Conservation (phyloP, 2,329 filamentous ascomycete species). For the Hypoxylon sp. region DNA sequence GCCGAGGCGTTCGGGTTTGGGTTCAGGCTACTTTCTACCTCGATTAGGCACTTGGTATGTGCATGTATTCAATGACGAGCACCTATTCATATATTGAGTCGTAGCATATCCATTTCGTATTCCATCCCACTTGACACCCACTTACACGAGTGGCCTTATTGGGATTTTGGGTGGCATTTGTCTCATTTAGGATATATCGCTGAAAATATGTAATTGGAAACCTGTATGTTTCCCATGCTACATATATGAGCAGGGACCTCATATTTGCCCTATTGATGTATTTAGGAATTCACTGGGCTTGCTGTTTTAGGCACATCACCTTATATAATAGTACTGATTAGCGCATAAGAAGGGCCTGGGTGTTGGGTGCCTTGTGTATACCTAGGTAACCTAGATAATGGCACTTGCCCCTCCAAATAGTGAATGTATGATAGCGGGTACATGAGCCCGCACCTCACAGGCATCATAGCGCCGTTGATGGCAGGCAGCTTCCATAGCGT, state of each 20-base stretch:
- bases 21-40: not conserved
- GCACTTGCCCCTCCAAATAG: no score
- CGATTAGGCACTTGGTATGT: not conserved
- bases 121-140: not conserved
- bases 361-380: not conserved
- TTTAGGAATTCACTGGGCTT: not conserved
- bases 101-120: not conserved
- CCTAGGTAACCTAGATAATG: no score
- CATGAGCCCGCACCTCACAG: not conserved
- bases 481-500: constrained; percentile 24
- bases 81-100: not conserved
- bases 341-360: not conserved
- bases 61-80: not conserved
- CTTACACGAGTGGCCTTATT: not conserved
- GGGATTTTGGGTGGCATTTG: not conserved
- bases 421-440: not conserved
- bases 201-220: not conserved
- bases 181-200: not conserved
- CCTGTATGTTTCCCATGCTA: not conserved
- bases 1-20: not conserved
- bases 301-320: not conserved
- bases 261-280: constrained; percentile 1
- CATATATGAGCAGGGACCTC: not conserved
- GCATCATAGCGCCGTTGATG: not conserved
- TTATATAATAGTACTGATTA: not conserved